phyloP scores from a whole-genome alignment of 192 early-diverging fungal species.

The Backusella luteola region DNA sequence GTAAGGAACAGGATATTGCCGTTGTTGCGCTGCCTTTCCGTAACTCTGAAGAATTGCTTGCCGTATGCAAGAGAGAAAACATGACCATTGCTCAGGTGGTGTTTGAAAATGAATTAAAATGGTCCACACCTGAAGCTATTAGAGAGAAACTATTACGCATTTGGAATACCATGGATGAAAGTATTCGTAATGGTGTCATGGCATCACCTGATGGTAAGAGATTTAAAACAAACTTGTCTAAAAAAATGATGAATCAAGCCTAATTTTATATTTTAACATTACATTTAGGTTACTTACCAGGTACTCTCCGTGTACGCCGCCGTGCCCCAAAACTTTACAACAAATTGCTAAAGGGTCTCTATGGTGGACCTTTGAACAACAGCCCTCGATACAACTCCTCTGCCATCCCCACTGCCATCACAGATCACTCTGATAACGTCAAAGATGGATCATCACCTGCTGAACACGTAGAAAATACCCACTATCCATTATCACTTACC shows the following conservation, averaged over 20 bases:
- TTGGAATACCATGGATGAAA: conserved; percentile 93
- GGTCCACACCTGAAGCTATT: conserved; percentile 82
- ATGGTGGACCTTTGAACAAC: conserved; percentile 30
- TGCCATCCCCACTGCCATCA: conserved; percentile 16
- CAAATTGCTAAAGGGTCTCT: conserved; percentile 80
- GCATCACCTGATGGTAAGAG: conserved; percentile 37
- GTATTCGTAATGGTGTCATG: conserved; percentile 72
- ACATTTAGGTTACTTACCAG: conserved; percentile 62
- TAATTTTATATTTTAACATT: conserved; percentile 8
- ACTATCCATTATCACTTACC: conserved; percentile 23
- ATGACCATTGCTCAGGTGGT: conserved; percentile 95
- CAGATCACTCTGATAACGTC: background rate
- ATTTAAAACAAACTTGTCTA: background rate
- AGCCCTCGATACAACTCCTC: conserved; percentile 21
- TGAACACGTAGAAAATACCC: conserved; percentile 4
- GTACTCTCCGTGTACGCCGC: conserved; percentile 76
- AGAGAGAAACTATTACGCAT: conserved; percentile 68
- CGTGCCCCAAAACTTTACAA: conserved; percentile 85
- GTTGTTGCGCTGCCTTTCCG: conserved; percentile 84
- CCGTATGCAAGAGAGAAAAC: conserved; percentile 78
- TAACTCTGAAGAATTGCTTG: conserved; percentile 73
- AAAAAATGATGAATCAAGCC: background rate
- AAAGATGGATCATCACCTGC: background rate
- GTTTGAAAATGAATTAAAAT: conserved; percentile 89
- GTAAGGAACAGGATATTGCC: conserved; percentile 67